phyloP scores from a whole-genome alignment of 352 stramenopile species.

The Ochromonadaceae sp. region DNA sequence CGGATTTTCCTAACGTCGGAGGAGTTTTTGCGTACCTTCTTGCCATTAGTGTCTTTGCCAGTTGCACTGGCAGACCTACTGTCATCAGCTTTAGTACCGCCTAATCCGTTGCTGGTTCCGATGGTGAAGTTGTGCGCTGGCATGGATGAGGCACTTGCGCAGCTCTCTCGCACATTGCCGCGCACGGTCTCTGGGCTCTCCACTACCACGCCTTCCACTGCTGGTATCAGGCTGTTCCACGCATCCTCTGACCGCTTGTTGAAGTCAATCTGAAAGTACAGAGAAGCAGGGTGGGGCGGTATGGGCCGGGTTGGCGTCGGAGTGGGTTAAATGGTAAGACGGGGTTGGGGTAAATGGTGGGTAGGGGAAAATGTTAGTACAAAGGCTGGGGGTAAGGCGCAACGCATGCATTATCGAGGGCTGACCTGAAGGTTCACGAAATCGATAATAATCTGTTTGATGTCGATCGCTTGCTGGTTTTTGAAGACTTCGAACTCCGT shows the following conservation, averaged over 20 bases:
- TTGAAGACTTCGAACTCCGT: slow-evolving; percentile 75
- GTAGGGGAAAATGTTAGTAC: background rate
- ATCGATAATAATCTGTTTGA: slow-evolving; percentile 75
- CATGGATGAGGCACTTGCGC: no score
- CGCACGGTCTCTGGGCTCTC: no score
- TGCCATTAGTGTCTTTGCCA: no score
- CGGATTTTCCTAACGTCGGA: no score
- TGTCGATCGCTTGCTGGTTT: slow-evolving; percentile 64
- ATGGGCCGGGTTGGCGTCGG: background rate
- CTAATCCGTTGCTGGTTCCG: no score
- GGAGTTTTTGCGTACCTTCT: no score
- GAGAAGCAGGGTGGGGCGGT: slow-evolving; percentile 1
- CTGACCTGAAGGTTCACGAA: slow-evolving; percentile 75
- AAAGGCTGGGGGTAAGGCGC: background rate
- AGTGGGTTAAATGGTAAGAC: background rate
- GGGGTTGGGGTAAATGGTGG: background rate
- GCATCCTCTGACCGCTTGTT: slow-evolving; percentile 26
- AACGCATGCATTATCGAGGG: background rate
- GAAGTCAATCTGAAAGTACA: slow-evolving; percentile 23
- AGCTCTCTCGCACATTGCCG: no score
- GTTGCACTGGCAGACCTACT: no score
- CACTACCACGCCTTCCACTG: slow-evolving; percentile 25
- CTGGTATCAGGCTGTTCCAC: slow-evolving; percentile 25
- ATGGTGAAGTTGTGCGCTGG: no score
- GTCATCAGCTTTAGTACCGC: no score